Conservation (phyloP, 805 yeast species). For the Candida endomychidarum region DNA sequence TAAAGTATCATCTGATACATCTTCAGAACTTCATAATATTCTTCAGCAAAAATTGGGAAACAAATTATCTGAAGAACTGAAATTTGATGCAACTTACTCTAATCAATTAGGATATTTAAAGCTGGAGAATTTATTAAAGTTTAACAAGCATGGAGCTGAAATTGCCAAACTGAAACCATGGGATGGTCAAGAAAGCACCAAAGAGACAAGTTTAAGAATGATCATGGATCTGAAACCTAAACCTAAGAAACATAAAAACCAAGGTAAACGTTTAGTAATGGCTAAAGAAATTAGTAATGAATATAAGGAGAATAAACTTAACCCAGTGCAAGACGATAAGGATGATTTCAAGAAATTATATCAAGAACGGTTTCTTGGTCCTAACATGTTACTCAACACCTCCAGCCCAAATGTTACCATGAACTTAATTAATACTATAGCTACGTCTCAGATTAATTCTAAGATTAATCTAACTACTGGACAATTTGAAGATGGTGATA, state of each 20-base stretch:
- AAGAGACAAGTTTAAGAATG: conserved; percentile 32
- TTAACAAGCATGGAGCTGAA: conserved; percentile 31
- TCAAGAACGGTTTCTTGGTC: conserved; percentile 62
- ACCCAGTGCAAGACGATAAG: conserved; percentile 21
- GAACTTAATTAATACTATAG: conserved; percentile 61
- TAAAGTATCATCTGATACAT: conserved; percentile 19
- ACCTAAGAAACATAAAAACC: conserved; percentile 14
- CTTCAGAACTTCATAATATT: background rate
- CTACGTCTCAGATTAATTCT: conserved; percentile 74
- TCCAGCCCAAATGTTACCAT: conserved; percentile 44
- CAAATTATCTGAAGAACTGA: conserved; percentile 9
- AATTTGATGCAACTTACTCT: conserved; percentile 9
- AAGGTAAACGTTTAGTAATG: conserved; percentile 36
- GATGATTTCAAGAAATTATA: conserved; percentile 59
- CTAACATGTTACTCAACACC: conserved; percentile 45
- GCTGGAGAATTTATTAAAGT: conserved; percentile 29
- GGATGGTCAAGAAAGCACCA: conserved; percentile 29
- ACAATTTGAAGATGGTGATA: conserved; percentile 56
- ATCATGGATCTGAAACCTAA: conserved; percentile 30
- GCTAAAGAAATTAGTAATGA: conserved; percentile 71
- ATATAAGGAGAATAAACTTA: conserved; percentile 43
- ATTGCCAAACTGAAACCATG: conserved; percentile 30
- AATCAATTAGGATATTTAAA: conserved; percentile 21
- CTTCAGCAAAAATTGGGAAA: background rate
- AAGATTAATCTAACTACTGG: conserved; percentile 62